Evolutionary conservation across 805 yeast species (phyloP), one percentile per base, ranked within the genome.

Genomic region (Wickerhamiella bombiphila): DNA sequence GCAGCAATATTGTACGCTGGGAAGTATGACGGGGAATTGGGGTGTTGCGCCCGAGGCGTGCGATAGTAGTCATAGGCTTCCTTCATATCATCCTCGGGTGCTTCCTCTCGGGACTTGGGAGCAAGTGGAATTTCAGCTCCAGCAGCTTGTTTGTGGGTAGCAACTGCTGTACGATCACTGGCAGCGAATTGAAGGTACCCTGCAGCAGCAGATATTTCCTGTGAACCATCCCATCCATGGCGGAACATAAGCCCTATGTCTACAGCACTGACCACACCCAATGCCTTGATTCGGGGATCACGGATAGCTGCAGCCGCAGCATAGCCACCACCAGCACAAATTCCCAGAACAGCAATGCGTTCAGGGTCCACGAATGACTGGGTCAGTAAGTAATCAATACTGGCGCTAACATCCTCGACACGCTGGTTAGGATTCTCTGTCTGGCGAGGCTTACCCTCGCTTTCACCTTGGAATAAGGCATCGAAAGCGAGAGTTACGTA

Each of bases 311-410:
- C 47, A 17, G 30, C 29, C n/a, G 34, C 16, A 19, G 35, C 17
- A 34, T 45, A 45, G 18, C 45, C 45, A 4, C 48, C 48, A 9
- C 37, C 34, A 0, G 37, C 42, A 19, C 48, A 45, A 20, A 45
- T 35, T 0, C 48, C 48, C 5, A 45, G 36, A 0, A 30, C 37
- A n/a, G 42, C 39, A 14, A 41, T 35, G 3, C 42, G 22, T 13
- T 22, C 35, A 19, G n/a, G 19, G 13, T 37, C 40, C 3, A 41
- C 37, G 30, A 29, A 39, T 1, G 22, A 20, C 5, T 32, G 39
- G 1, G 39, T 39, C 14, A 18, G 15, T 17, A 40, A 29, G 11
- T 35, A 42, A 25, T 38, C 43, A 3, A 43, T 34, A 5, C 30
- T 42, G 8, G 33, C 37, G 9, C 33, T 19, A 19, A 39, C n/a